phyloP scores from a whole-genome alignment of 1,284 basidiomycete genomes.

The Inonotus obliquus region DNA sequence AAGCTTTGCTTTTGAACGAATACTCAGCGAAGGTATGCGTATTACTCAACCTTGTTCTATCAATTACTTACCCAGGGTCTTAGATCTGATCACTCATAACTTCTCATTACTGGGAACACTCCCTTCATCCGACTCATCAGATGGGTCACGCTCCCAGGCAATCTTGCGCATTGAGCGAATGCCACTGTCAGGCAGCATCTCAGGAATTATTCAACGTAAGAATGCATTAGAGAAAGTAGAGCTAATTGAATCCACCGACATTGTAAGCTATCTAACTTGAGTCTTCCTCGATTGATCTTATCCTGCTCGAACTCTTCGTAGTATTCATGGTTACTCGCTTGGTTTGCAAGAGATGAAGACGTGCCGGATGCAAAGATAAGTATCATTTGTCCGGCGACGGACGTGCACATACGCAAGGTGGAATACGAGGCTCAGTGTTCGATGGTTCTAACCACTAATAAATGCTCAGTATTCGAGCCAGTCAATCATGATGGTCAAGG shows the following conservation, averaged over 20 bases:
- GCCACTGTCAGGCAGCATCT: slow-evolving; percentile 36
- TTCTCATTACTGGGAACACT: slow-evolving; percentile 42
- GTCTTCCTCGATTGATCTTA: background rate
- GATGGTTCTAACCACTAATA: background rate
- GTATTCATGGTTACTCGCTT: slow-evolving; percentile 44
- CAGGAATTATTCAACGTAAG: slow-evolving; percentile 20
- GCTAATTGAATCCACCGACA: slow-evolving; percentile 42
- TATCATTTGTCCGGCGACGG: slow-evolving; percentile 78
- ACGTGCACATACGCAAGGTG: slow-evolving; percentile 77
- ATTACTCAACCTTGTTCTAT: background rate
- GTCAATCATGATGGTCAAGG: slow-evolving; percentile 64
- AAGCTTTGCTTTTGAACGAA: slow-evolving; percentile 44
- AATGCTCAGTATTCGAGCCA: slow-evolving; percentile 72
- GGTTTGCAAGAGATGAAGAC: slow-evolving; percentile 31
- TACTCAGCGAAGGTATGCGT: slow-evolving; percentile 51
- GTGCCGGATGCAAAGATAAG: slow-evolving; percentile 57
- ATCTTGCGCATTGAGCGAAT: slow-evolving; percentile 62
- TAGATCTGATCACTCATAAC: slow-evolving; percentile 48
- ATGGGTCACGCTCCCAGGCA: slow-evolving; percentile 33
- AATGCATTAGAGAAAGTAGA: slow-evolving; percentile 30
- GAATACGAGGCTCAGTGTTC: slow-evolving; percentile 5
- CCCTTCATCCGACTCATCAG: slow-evolving; percentile 19
- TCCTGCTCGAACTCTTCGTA: background rate
- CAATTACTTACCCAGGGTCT: background rate
- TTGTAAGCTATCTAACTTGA: slow-evolving; percentile 33